Evolutionary conservation across 805 yeast genomes (phyloP), one percentile per base, ranked within the genome.

Genomic region (Kodamaea kakaduensis): DNA sequence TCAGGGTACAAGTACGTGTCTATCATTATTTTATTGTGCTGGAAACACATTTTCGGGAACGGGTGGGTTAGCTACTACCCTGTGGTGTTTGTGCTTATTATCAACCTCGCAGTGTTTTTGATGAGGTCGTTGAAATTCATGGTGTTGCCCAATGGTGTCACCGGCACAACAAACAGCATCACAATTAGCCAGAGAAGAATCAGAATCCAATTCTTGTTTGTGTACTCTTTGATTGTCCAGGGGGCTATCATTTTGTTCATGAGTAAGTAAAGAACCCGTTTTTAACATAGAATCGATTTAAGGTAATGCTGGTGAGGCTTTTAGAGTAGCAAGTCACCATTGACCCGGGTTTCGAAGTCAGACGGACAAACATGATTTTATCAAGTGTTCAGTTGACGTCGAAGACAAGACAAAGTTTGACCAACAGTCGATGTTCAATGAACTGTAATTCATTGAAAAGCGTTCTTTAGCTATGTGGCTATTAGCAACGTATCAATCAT

Each of bases 1-100:
- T 81, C 89, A 33, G 97, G 97, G 23, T 94, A 93, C 70, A 93
- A 93, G 58, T 94, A 87, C 54, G 87, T 94, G 25, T 86, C 95
- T 6, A 69, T 83, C 43, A 72, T 81, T 12, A 55, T 73, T n/a
- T 64, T 76, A 34, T 60, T 81, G 47, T 54, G 79, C 26, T 54
- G 75, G 46, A 79, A 76, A 43, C 69, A 68, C 43, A 51, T 71
- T 31, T 63, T 67, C 26, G 60, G 63, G 3, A 44, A 48, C 24
- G 54, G 59, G 13, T 56, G 64, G 54, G 34, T 56, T 28, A 33
- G 50, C 10, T 62, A 69, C 44, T 73, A 71, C 46, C 49, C 53
- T 1, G 49, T 45, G 39, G 57, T 50, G 38, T 54, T 58, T 17
- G 43, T 69, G 17, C 48, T 67, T 9, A 51, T 75, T 38, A 51